Conservation (phyloP, 2,329 filamentous ascomycete genomes). For the Fusarium domesticum region DNA sequence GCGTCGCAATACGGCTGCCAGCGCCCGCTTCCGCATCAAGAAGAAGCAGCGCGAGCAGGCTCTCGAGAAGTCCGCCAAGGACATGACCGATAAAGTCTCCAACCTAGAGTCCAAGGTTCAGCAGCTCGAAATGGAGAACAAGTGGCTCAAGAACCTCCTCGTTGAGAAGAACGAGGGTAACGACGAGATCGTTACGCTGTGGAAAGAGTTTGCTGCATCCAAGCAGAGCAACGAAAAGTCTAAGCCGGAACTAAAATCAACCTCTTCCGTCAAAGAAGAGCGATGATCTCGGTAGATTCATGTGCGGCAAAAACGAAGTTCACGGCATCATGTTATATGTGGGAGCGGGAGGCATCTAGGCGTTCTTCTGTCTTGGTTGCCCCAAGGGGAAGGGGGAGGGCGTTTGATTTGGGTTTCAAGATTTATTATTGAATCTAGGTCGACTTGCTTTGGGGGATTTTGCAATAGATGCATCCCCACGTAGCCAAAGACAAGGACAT, state of each 20-base stretch:
- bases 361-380: conserved; percentile 27
- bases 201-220: conserved; percentile 47
- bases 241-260: conserved; percentile 29
- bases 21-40: conserved; percentile 86
- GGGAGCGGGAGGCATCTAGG: conserved; percentile 15
- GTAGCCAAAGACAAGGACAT: conserved; percentile 15
- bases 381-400: conserved; percentile 15
- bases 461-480: conserved; percentile 18
- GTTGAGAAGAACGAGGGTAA: conserved; percentile 74
- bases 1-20: conserved; percentile 82
- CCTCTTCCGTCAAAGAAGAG: conserved; percentile 27
- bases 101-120: conserved; percentile 69
- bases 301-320: conserved; percentile 9
- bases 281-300: conserved; percentile 12
- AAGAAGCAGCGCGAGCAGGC: conserved; percentile 94
- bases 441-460: conserved; percentile 14
- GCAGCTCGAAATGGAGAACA: conserved; percentile 79
- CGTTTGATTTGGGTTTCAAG: too few species aligned
- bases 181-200: conserved; percentile 49
- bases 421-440: too few species aligned
- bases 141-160: conserved; percentile 76
- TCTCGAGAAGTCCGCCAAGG: conserved; percentile 76
- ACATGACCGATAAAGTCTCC: conserved; percentile 76
- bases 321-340: conserved; percentile 13
- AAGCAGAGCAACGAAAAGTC: conserved; percentile 36